Base-by-base conservation (phyloP, 2,329 filamentous ascomycete genomes). In the Alternaria metachromatica region DNA sequence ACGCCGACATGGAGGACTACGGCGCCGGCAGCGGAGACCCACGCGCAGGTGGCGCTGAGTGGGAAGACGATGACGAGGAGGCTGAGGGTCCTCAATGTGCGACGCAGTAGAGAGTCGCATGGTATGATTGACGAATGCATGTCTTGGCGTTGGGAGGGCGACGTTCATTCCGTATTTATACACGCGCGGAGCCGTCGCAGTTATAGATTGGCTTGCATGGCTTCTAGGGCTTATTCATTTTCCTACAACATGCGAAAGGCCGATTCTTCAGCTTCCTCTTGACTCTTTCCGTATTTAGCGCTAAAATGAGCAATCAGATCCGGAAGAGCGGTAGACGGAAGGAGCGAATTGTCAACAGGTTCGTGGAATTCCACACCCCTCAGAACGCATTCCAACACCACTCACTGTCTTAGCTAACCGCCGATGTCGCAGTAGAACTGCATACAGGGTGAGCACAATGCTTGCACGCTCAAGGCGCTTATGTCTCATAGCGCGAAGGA, bases 1-100 rank as follows among this genome's bases (percentile, higher is more conserved):
- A 94, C 68, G 93, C 89, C 4, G 90, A 94, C 72, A 87, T 97
- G 71, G 93, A 97, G 55, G 89, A 94, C 83, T 94, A 94, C 84
- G 92, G 92, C 53, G 90, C 89, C 55, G 88, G 87, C 68, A 89
- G 89, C 3, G 89, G 87, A 58, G 91, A 93, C 73, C 88, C 90
- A 18, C 83, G 90, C 59, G 89, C 86, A 49, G 88, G 85, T 18
- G 85, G 85, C 63, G 88, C 87, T 12, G 92, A 90, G 87, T 90
- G 91, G 81, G 90, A 92, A 25, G 90, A 91, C 3, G 89, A 89
- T 26, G 90, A 88, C 1, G 89, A 83, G 15, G 89, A 81, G 15
- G 83, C 81, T 23, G 82, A 86, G 6, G 88, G 85, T 44, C 84
- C 91, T 26, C 92, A 94, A 79, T 94, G 92, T 75, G 88, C 90